Conservation (phyloP, 305 asterid species). For the Plantago coronopus region DNA sequence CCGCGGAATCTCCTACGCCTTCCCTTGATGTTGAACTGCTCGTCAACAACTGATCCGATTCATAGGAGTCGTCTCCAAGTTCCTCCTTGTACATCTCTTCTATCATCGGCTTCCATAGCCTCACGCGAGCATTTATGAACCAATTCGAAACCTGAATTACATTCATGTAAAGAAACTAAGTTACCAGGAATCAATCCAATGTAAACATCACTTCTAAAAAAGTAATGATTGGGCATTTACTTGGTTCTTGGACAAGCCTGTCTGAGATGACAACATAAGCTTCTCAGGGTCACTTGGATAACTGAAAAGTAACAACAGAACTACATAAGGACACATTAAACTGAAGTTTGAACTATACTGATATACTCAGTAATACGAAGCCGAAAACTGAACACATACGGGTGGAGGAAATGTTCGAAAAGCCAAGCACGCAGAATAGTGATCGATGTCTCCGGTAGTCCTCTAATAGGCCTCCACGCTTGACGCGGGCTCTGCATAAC, state of each 20-base stretch:
- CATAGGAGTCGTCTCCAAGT: slow-evolving; percentile 56
- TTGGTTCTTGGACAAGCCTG: slow-evolving; percentile 90
- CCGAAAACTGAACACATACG: slow-evolving; percentile 35
- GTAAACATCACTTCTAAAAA: not conserved
- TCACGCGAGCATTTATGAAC: slow-evolving; percentile 92
- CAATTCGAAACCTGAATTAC: slow-evolving; percentile 73
- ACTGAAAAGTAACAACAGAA: slow-evolving; percentile 26
- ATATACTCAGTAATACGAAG: not conserved
- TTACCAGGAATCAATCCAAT: slow-evolving; percentile 2
- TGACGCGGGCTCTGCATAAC: slow-evolving; percentile 53
- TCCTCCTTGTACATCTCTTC: slow-evolving; percentile 94
- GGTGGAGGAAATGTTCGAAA: slow-evolving; percentile 90
- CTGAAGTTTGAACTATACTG: not conserved
- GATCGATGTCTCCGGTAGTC: slow-evolving; percentile 82
- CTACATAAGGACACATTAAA: not conserved
- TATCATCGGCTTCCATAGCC: slow-evolving; percentile 98
- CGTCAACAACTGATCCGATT: slow-evolving; percentile 49
- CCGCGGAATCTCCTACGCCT: slow-evolving; percentile 51
- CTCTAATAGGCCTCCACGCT: slow-evolving; percentile 80
- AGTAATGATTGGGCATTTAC: slow-evolving; percentile 31
- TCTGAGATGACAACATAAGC: slow-evolving; percentile 82
- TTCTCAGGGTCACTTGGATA: slow-evolving; percentile 89
- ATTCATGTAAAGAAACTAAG: not conserved
- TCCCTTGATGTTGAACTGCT: slow-evolving; percentile 30
- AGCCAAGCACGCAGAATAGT: slow-evolving; percentile 91